phyloP scores from a whole-genome alignment of 345 rosid species.

The Salix caprea region DNA sequence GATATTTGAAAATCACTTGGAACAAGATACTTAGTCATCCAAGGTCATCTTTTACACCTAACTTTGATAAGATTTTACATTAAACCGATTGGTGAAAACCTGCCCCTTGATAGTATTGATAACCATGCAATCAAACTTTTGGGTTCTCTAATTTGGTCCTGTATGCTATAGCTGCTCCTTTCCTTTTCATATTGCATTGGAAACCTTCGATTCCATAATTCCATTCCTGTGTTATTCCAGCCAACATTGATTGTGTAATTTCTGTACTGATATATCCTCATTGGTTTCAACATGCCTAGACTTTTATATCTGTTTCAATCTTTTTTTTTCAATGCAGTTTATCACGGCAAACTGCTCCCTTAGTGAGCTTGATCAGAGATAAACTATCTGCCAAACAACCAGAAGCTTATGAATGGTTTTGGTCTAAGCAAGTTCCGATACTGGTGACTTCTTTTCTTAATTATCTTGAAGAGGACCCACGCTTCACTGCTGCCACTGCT shows the following conservation, averaged over 20 bases:
- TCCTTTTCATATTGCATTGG: not conserved
- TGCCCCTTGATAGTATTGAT: too few species aligned
- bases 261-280: not conserved
- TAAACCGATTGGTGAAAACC: not conserved
- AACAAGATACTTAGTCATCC: not conserved
- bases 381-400: constrained; percentile 72
- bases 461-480: constrained; percentile 60
- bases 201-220: not conserved
- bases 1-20: not conserved
- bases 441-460: constrained; percentile 56
- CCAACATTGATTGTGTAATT: not conserved
- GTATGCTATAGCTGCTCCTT: not conserved
- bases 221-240: not conserved
- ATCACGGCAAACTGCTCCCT: constrained; percentile 65
- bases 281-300: constrained; percentile 5
- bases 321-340: constrained; percentile 51
- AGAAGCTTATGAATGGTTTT: constrained; percentile 75
- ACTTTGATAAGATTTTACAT: not conserved
- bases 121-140: not conserved
- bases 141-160: not conserved
- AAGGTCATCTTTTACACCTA: not conserved
- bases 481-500: constrained; percentile 53
- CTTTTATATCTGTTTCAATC: constrained; percentile 7
- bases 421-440: constrained; percentile 68
- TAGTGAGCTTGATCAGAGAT: constrained; percentile 80